phyloP scores from a whole-genome alignment of 2,329 filamentous ascomycete genomes.

The Colletotrichum echinochloae region DNA sequence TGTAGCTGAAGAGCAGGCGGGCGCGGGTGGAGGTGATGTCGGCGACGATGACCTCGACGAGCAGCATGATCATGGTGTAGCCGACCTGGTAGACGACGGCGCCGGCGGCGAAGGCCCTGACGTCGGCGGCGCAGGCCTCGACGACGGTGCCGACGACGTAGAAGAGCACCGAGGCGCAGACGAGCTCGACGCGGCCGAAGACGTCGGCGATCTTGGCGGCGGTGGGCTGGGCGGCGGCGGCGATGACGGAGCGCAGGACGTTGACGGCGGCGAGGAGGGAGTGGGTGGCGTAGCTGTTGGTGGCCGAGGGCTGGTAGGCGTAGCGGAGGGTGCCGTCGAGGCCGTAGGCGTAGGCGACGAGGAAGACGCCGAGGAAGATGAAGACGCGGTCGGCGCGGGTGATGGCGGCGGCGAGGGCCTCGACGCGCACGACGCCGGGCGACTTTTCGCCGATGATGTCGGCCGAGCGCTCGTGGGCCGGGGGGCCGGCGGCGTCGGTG shows the following conservation, averaged over 20 bases:
- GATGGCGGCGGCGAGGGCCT: slow-evolving; percentile 66
- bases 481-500: not conserved
- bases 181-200: slow-evolving; percentile 71
- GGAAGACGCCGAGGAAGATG: slow-evolving; percentile 71
- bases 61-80: slow-evolving; percentile 70
- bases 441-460: slow-evolving; percentile 50
- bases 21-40: slow-evolving; percentile 73
- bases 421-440: slow-evolving; percentile 70
- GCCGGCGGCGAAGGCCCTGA: slow-evolving; percentile 67
- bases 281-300: slow-evolving; percentile 61
- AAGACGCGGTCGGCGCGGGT: slow-evolving; percentile 63
- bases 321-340: slow-evolving; percentile 69
- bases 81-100: slow-evolving; percentile 72
- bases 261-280: slow-evolving; percentile 69
- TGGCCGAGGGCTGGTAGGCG: slow-evolving; percentile 67
- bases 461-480: not conserved
- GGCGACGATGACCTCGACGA: slow-evolving; percentile 73
- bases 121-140: slow-evolving; percentile 62
- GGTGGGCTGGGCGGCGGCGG: slow-evolving; percentile 68
- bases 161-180: slow-evolving; percentile 70
- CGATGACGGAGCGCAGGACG: slow-evolving; percentile 69
- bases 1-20: slow-evolving; percentile 73
- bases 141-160: slow-evolving; percentile 70
- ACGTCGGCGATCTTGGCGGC: slow-evolving; percentile 72
- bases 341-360: slow-evolving; percentile 73